phyloP scores from a whole-genome alignment of 345 rosid species.

The Dovyalis caffra region DNA sequence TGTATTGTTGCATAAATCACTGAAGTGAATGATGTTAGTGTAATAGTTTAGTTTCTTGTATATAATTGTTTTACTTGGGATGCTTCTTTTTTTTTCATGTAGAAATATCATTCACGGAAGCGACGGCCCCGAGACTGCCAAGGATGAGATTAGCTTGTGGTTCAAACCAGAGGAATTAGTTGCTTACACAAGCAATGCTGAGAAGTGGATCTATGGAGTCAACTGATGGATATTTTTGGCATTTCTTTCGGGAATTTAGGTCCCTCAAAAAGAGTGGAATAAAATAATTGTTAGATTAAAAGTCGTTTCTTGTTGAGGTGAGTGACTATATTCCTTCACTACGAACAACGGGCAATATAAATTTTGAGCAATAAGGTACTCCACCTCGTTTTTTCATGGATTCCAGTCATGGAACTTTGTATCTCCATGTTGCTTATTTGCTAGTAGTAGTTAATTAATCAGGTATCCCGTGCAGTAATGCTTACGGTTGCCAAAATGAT shows the following conservation, averaged over 20 bases:
- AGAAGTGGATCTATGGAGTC: conserved; percentile 88
- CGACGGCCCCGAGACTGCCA: conserved; percentile 96
- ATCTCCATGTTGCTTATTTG: background rate
- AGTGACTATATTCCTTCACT: background rate
- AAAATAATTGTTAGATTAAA: conserved; percentile 36
- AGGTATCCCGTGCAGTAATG: background rate
- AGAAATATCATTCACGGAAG: conserved; percentile 98
- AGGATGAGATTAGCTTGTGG: conserved; percentile 87
- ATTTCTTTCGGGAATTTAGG: conserved; percentile 24
- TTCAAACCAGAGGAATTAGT: conserved; percentile 95
- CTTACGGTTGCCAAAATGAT: background rate
- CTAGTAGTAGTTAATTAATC: background rate
- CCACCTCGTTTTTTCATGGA: conserved; percentile 1
- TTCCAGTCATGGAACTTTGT: conserved; percentile 1
- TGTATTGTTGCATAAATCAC: no score
- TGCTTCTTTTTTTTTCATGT: conserved; percentile 10
- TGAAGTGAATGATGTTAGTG: no score
- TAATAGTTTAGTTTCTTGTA: background rate
- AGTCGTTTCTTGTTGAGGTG: conserved; percentile 9
- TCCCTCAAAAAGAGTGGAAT: conserved; percentile 23
- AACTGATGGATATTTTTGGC: conserved; percentile 40
- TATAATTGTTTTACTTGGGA: background rate
- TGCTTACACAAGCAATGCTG: conserved; percentile 68
- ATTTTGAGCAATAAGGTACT: conserved; percentile 7
- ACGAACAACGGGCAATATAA: background rate